Conservation (phyloP, 2,329 filamentous ascomycete genomes). For the Talaromyces sp. region DNA sequence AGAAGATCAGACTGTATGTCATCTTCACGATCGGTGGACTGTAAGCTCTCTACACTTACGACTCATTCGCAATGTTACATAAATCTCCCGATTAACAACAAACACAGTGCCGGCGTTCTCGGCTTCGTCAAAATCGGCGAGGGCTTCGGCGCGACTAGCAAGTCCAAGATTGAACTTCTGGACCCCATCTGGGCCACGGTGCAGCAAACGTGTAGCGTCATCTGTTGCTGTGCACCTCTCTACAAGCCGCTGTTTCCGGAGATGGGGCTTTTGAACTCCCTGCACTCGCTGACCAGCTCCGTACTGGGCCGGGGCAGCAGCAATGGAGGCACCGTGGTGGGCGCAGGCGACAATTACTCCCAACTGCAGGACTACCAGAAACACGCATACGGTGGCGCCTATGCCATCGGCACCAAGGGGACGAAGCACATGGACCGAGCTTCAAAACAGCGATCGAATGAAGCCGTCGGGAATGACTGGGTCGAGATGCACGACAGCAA, state of each 20-base stretch:
- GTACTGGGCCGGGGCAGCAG: background rate
- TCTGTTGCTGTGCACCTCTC: constrained; percentile 15
- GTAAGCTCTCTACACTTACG: background rate
- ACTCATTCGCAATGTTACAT: background rate
- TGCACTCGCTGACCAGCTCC: background rate
- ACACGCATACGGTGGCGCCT: background rate
- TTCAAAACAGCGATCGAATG: background rate
- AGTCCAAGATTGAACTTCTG: constrained; percentile 14
- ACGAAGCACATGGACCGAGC: background rate
- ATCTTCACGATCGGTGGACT: constrained; percentile 16
- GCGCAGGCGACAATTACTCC: background rate
- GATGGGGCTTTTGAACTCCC: background rate
- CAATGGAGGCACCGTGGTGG: background rate
- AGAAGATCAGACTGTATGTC: constrained; percentile 9
- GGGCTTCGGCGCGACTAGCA: constrained; percentile 9
- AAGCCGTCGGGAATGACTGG: background rate
- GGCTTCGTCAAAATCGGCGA: constrained; percentile 17
- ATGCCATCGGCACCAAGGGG: background rate
- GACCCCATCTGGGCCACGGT: constrained; percentile 18
- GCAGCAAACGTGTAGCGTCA: constrained; percentile 17
- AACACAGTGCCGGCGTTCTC: constrained; percentile 12
- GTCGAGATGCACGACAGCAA: background rate
- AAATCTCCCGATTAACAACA: background rate
- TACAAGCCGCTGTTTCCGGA: constrained; percentile 15
- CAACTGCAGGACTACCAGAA: background rate